Conservation (phyloP, 2,329 filamentous ascomycete genomes). For the Fusarium compactum region DNA sequence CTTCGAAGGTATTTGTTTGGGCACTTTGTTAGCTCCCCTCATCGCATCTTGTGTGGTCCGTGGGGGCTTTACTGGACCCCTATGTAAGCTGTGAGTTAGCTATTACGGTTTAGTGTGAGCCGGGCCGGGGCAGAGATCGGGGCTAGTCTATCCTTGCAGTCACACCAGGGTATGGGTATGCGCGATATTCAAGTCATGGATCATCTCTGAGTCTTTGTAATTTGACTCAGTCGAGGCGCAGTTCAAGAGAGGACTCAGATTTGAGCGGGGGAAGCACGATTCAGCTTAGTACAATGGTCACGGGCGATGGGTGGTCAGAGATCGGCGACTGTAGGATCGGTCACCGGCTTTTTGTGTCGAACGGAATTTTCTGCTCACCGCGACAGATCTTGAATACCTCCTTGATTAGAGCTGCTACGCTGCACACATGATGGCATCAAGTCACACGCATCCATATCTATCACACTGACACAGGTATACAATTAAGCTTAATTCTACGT, state of each 20-base stretch:
- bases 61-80: neutral
- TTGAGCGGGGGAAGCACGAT: neutral
- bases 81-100: neutral
- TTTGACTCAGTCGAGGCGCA: neutral
- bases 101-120: neutral
- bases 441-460: neutral
- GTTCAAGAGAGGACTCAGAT: neutral
- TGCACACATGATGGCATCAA: neutral
- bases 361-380: neutral
- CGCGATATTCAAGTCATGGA: neutral
- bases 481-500: neutral
- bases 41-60: neutral
- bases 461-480: accelerated
- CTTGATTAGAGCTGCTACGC: neutral
- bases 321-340: neutral
- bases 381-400: too few species aligned
- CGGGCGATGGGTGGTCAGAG: neutral
- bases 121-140: neutral
- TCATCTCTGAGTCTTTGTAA: neutral
- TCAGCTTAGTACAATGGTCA: neutral
- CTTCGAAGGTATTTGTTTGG: neutral
- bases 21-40: neutral
- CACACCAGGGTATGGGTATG: neutral
- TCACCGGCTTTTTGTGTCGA: neutral
- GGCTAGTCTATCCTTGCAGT: neutral